phyloP scores from a whole-genome alignment of 768 basidiomycete genomes.

The Phylloporus arenicola region DNA sequence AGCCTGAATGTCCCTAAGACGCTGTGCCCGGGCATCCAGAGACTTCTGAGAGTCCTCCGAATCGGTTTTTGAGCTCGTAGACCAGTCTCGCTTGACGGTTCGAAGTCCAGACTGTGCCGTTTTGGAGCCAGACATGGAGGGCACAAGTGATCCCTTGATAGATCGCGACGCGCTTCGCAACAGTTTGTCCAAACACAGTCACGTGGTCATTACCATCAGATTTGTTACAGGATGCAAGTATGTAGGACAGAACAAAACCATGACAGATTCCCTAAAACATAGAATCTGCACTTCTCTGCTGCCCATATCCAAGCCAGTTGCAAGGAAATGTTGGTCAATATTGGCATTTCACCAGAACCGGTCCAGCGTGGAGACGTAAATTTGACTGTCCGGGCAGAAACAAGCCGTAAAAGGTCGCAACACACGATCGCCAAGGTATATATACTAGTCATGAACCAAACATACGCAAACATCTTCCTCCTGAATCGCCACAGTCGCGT shows the following conservation, averaged over 20 bases:
- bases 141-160: not conserved
- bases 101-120: constrained; percentile 53
- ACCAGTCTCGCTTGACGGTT: constrained; percentile 60
- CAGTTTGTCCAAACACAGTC: constrained; percentile 12
- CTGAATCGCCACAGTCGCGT: constrained; percentile 16
- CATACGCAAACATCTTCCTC: constrained; percentile 21
- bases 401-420: constrained; percentile 37
- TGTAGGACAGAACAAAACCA: constrained; percentile 35
- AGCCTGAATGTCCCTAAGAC: constrained; percentile 41
- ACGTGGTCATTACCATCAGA: constrained; percentile 10
- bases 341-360: constrained; percentile 82
- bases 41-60: constrained; percentile 18
- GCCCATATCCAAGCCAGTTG: constrained; percentile 55
- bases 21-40: constrained; percentile 28
- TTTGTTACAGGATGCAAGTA: constrained; percentile 22
- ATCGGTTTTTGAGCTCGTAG: constrained; percentile 36
- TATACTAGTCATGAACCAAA: constrained; percentile 27
- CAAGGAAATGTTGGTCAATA: constrained; percentile 43
- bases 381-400: constrained; percentile 75
- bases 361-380: constrained; percentile 53
- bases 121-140: constrained; percentile 31
- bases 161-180: not conserved
- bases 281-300: constrained; percentile 38
- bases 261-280: constrained; percentile 25
- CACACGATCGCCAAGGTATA: constrained; percentile 3